These are phyloP conservation scores for Collybia sp. DNA, from an alignment of 768 basidiomycete species.

Conservation along the genomic window DNA sequence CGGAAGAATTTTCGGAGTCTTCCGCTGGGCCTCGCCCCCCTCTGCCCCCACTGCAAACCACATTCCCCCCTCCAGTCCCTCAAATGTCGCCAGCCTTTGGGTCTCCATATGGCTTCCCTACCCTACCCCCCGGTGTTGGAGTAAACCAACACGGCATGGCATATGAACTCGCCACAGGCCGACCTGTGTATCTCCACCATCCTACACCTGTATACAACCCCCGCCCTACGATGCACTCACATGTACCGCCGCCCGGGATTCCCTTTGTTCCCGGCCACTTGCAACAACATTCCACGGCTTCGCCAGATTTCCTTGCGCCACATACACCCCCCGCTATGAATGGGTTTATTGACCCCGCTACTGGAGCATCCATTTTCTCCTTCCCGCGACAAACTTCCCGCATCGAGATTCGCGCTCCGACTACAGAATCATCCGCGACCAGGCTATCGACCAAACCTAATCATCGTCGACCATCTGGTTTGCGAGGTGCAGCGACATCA, in stretches of 20 bases:
- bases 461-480: constrained; percentile 26
- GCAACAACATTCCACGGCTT: constrained; percentile 53
- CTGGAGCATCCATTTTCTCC: constrained; percentile 68
- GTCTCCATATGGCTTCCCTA: constrained; percentile 59
- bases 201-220: constrained; percentile 61
- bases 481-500: constrained; percentile 47
- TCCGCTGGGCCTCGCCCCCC: constrained; percentile 23
- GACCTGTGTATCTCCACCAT: constrained; percentile 66
- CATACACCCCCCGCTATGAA: constrained; percentile 54
- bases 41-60: constrained; percentile 37
- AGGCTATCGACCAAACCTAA: constrained; percentile 13
- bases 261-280: constrained; percentile 61
- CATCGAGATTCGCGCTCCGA: constrained; percentile 68
- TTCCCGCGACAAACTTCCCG: constrained; percentile 70
- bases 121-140: constrained; percentile 71
- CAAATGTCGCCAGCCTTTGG: constrained; percentile 55
- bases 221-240: constrained; percentile 57
- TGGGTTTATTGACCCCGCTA: constrained; percentile 61
- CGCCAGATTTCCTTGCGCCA: constrained; percentile 59
- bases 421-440: constrained; percentile 24
- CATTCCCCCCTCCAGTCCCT: constrained; percentile 34
- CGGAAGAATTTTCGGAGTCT: constrained; percentile 1
- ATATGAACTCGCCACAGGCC: constrained; percentile 81
- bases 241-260: constrained; percentile 37
- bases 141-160: constrained; percentile 72